phyloP scores from a whole-genome alignment of 1,284 basidiomycete species.

The Taiwanofungus camphoratus region DNA sequence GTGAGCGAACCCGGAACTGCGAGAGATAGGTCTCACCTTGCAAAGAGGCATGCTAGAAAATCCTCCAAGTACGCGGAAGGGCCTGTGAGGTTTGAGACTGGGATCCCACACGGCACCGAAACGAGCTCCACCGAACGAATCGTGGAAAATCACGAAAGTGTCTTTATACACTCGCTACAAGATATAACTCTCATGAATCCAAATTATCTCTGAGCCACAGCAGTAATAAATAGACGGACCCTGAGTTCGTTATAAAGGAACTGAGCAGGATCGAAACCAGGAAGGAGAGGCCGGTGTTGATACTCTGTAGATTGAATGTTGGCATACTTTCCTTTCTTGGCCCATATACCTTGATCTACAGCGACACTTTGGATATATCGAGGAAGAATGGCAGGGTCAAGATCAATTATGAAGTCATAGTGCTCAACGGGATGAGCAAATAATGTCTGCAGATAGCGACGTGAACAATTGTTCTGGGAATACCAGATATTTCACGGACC shows the following conservation, averaged over 20 bases:
- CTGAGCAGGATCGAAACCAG: constrained; percentile 83
- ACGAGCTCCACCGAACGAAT: constrained; percentile 72
- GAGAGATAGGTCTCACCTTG: constrained; percentile 26
- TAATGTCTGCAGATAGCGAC: constrained; percentile 47
- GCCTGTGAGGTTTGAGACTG: constrained; percentile 43
- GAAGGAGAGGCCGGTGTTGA: constrained; percentile 33
- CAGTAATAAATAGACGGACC: constrained; percentile 32
- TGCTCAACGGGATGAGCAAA: constrained; percentile 82
- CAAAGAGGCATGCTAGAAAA: constrained; percentile 61
- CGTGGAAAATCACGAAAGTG: constrained; percentile 82
- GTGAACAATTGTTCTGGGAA: too few species aligned
- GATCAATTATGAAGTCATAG: constrained; percentile 83
- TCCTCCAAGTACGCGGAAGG: constrained; percentile 81
- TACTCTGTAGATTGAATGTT: constrained; percentile 32
- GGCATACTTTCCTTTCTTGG: constrained; percentile 41
- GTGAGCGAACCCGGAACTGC: background rate
- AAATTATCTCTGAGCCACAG: background rate
- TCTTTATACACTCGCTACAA: constrained; percentile 70
- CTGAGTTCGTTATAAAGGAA: constrained; percentile 66
- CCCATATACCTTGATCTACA: constrained; percentile 41
- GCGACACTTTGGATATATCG: constrained; percentile 70
- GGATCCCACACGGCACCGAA: constrained; percentile 91
- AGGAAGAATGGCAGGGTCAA: constrained; percentile 61
- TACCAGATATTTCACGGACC: too few species aligned
- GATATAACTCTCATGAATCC: constrained; percentile 6